A percentile compares a stretch with the other conserved stretches of the same genome.
Evolutionary conservation across 495 filamentous ascomycete genomes (phyloP).

Genomic region (Acidomyces sp.): DNA sequence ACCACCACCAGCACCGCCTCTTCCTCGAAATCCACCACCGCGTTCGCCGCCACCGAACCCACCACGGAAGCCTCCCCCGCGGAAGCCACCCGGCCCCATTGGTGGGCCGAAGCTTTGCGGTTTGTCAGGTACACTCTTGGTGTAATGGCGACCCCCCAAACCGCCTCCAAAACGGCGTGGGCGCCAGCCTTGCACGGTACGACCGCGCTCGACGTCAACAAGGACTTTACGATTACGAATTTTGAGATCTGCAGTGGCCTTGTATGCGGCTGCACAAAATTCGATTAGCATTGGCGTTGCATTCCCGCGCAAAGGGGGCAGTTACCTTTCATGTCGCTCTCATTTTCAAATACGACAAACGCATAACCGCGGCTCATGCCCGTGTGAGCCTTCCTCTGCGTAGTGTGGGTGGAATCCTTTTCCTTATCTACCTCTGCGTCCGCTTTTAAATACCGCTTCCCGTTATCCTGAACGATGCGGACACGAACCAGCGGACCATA

Average conservation of each 20-base stretch:
- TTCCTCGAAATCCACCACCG: slow-evolving; percentile 29
- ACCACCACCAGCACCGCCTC: slow-evolving; percentile 39
- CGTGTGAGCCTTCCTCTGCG: slow-evolving; percentile 62
- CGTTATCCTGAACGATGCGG: slow-evolving; percentile 24
- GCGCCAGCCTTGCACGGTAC: slow-evolving; percentile 89
- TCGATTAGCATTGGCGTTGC: slow-evolving; percentile 17
- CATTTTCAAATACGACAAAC: slow-evolving; percentile 92
- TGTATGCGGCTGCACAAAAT: slow-evolving; percentile 51
- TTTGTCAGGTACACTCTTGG: slow-evolving; percentile 62
- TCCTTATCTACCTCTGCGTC: not conserved
- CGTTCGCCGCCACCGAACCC: slow-evolving; percentile 14
- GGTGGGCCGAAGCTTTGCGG: slow-evolving; percentile 47
- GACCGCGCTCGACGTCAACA: slow-evolving; percentile 92
- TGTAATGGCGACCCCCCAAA: slow-evolving; percentile 84
- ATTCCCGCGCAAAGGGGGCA: slow-evolving; percentile 25
- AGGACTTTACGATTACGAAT: slow-evolving; percentile 86
- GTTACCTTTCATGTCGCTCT: slow-evolving; percentile 99
- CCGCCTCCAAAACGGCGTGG: slow-evolving; percentile 86
- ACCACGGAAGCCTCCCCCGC: slow-evolving; percentile 44
- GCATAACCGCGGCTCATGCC: slow-evolving; percentile 86
- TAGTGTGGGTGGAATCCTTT: slow-evolving; percentile 20
- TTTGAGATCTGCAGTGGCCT: slow-evolving; percentile 77
- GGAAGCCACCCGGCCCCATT: slow-evolving; percentile 57
- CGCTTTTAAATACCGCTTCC: not conserved
- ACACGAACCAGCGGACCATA: slow-evolving; percentile 93